phyloP scores from a whole-genome alignment of 805 yeast species.

The Wickerhamiella hasegawae region DNA sequence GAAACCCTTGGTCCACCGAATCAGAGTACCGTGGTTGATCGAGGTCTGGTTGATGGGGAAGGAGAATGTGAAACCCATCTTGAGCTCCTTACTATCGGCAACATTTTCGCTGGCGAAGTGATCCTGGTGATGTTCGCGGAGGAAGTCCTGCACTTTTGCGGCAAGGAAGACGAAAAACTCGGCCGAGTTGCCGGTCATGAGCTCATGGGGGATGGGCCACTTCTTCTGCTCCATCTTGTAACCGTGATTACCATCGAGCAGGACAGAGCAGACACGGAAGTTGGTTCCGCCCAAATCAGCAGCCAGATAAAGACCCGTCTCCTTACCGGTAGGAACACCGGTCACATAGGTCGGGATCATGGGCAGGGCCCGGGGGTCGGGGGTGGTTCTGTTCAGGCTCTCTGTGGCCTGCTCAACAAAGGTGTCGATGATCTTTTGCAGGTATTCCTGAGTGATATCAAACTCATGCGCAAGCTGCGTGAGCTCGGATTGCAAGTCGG shows the following conservation, averaged over 20 bases:
- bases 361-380: constrained; percentile 20
- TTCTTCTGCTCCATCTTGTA: constrained; percentile 63
- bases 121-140: constrained; percentile 48
- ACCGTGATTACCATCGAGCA: constrained; percentile 45
- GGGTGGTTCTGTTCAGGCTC: constrained; percentile 17
- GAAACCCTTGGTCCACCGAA: constrained; percentile 96
- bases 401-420: constrained; percentile 16
- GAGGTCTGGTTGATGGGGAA: constrained; percentile 86
- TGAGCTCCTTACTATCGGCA: constrained; percentile 26
- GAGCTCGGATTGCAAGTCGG: too few relatives aligned
- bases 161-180: constrained; percentile 68
- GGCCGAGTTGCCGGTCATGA: constrained; percentile 48
- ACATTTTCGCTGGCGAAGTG: constrained; percentile 19
- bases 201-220: constrained; percentile 59
- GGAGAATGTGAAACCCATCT: constrained; percentile 84
- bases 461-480: constrained; percentile 11
- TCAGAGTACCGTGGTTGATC: constrained; percentile 57
- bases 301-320: constrained; percentile 68
- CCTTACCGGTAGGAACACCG: constrained; percentile 69
- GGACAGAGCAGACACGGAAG: constrained; percentile 83
- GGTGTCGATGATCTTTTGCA: constrained; percentile 7
- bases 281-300: constrained; percentile 96
- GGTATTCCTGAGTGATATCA: constrained; percentile 4
- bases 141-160: constrained; percentile 45
- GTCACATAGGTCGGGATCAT: constrained; percentile 94